A percentile compares a stretch with the other conserved stretches of the same genome.
Evolutionary conservation across 805 yeast species (phyloP).

Genomic region (Saturnispora diversa): DNA sequence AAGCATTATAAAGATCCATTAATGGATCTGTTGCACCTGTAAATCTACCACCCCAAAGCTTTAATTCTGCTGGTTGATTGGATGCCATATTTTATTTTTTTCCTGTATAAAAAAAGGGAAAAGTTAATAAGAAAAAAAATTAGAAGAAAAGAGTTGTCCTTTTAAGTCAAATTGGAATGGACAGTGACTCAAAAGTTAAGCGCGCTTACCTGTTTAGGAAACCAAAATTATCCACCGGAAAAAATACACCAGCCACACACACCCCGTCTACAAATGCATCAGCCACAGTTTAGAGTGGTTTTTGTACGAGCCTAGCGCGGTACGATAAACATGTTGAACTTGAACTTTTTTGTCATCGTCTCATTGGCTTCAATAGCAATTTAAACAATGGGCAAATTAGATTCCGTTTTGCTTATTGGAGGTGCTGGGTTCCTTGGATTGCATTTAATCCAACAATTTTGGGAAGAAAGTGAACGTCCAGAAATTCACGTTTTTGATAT

Average conservation of each 20-base stretch:
- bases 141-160: neutral
- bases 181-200: neutral
- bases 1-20: conserved; percentile 96
- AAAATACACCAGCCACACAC: neutral
- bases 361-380: too few species aligned
- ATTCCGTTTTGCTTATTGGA: conserved; percentile 79
- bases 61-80: conserved; percentile 52
- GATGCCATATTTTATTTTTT: conserved; percentile 23
- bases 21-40: conserved; percentile 96
- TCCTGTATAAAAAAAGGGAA: neutral
- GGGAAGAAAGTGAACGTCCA: conserved; percentile 55
- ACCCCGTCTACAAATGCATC: too few species aligned
- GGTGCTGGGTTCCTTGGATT: conserved; percentile 94
- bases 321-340: too few species aligned
- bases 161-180: neutral
- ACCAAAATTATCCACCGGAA: neutral
- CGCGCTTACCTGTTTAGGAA: conserved; percentile 1
- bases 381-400: conserved; percentile 19
- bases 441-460: conserved; percentile 82
- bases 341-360: too few species aligned
- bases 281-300: too few species aligned
- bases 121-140: neutral
- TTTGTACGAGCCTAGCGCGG: too few species aligned
- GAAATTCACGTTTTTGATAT: conserved; percentile 82
- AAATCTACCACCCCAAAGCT: conserved; percentile 97